Conservation (phyloP, 768 basidiomycete genomes). For the Mrakia blollopis region DNA sequence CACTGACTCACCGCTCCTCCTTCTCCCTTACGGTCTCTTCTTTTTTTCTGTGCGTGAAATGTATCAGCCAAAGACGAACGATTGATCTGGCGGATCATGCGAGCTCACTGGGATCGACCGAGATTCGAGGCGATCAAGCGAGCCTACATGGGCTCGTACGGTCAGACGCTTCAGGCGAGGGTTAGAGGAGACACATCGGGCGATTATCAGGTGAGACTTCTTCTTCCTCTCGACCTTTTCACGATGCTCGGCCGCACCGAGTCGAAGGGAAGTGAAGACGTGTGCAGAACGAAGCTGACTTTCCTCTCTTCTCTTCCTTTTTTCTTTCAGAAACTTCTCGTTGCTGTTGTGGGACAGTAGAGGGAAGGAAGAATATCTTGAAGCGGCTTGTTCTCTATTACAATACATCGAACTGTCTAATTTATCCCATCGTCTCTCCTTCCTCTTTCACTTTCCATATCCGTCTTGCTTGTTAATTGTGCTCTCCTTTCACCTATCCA, state of each 20-base stretch:
- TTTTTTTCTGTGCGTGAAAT: slow-evolving; percentile 47
- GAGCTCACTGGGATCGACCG: slow-evolving; percentile 54
- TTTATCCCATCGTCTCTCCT: too few relatives aligned
- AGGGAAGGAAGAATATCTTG: neutral
- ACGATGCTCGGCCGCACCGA: neutral
- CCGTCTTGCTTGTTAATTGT: too few relatives aligned
- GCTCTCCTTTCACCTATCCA: too few relatives aligned
- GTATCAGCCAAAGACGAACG: slow-evolving; percentile 48
- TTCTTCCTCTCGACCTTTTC: too few relatives aligned
- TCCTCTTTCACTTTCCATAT: too few relatives aligned
- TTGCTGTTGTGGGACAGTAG: neutral
- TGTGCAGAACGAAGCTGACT: neutral
- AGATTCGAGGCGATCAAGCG: slow-evolving; percentile 52
- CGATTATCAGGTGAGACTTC: slow-evolving; percentile 46
- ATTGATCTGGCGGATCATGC: slow-evolving; percentile 50
- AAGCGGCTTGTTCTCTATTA: too few relatives aligned
- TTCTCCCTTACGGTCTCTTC: neutral
- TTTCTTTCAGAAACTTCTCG: neutral
- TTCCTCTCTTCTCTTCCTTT: neutral
- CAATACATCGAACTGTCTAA: too few relatives aligned
- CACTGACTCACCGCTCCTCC: neutral
- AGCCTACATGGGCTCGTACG: slow-evolving; percentile 50
- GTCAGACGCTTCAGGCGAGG: slow-evolving; percentile 48
- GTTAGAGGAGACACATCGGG: slow-evolving; percentile 57
- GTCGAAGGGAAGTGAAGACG: neutral